Conservation (phyloP, 306 rosid genomes). For the Arachis hypogaea region DNA sequence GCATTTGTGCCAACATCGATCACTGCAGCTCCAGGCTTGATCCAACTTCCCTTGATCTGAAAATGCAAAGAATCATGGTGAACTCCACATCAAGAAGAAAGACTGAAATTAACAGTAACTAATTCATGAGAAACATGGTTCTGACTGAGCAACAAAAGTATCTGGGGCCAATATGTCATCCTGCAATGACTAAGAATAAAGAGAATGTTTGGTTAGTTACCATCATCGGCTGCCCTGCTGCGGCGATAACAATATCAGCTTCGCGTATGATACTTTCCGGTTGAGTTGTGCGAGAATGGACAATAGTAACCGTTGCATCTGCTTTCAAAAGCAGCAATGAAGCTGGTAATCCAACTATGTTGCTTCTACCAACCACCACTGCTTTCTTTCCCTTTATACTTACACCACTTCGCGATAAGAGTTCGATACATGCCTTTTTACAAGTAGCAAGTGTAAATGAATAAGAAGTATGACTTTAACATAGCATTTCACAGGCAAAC, state of each 20-base stretch:
- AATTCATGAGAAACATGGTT: slow-evolving; percentile 7
- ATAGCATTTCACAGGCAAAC: slow-evolving; percentile 23
- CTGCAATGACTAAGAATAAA: background rate
- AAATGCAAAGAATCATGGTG: slow-evolving; percentile 25
- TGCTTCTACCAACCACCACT: slow-evolving; percentile 93
- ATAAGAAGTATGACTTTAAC: background rate
- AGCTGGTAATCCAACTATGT: slow-evolving; percentile 92
- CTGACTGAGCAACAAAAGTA: background rate
- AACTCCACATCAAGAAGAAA: slow-evolving; percentile 17
- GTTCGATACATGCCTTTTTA: slow-evolving; percentile 85
- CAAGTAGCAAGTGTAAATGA: slow-evolving; percentile 9
- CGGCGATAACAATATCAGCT: slow-evolving; percentile 91
- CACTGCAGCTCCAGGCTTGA: slow-evolving; percentile 93
- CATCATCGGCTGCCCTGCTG: slow-evolving; percentile 91
- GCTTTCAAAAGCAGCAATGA: slow-evolving; percentile 85
- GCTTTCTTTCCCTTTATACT: slow-evolving; percentile 78
- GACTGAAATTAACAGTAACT: background rate
- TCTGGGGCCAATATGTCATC: background rate
- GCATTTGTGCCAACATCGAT: slow-evolving; percentile 94
- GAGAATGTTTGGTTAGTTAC: slow-evolving; percentile 44
- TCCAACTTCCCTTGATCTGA: slow-evolving; percentile 88
- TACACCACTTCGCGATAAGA: slow-evolving; percentile 77
- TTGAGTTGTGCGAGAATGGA: slow-evolving; percentile 72
- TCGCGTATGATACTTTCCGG: slow-evolving; percentile 70
- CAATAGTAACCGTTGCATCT: slow-evolving; percentile 82